phyloP scores from a whole-genome alignment of 2,329 filamentous ascomycete genomes.

The Scopulariopsis brevicaulis region DNA sequence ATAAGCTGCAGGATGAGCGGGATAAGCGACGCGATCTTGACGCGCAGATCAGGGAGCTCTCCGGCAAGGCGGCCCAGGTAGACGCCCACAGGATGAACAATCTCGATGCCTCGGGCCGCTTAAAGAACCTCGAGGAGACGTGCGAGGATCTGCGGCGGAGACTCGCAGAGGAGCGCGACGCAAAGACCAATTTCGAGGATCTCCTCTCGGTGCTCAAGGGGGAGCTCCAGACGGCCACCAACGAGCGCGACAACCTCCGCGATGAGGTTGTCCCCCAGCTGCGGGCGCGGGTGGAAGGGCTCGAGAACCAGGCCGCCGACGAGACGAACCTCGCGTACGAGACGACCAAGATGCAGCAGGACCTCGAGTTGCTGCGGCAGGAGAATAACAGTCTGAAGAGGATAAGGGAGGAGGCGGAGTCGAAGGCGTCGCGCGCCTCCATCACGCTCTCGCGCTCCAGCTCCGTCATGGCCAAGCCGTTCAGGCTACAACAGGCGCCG shows the following conservation, averaged over 20 bases:
- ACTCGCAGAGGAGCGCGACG: conserved; percentile 71
- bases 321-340: conserved; percentile 68
- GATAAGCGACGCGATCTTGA: conserved; percentile 65
- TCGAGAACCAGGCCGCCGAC: conserved; percentile 64
- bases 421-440: conserved; percentile 5
- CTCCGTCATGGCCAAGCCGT: conserved; percentile 20
- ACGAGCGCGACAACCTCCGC: conserved; percentile 83
- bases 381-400: conserved; percentile 52
- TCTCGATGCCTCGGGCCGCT: conserved; percentile 44
- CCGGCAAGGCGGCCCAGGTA: conserved; percentile 61
- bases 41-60: conserved; percentile 70
- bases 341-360: conserved; percentile 75
- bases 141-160: conserved; percentile 77
- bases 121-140: conserved; percentile 67
- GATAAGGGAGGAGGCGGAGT: conserved; percentile 16
- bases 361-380: conserved; percentile 58
- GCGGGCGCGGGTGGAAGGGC: conserved; percentile 61
- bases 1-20: conserved; percentile 81
- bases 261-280: conserved; percentile 80
- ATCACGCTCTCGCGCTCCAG: conserved; percentile 8
- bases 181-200: conserved; percentile 91
- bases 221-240: conserved; percentile 70
- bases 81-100: conserved; percentile 42
- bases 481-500: conserved; percentile 14
- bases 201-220: conserved; percentile 72